Evolutionary conservation across 176 grass and related monocot species (phyloP).

Genomic region (Musa acuminata): DNA sequence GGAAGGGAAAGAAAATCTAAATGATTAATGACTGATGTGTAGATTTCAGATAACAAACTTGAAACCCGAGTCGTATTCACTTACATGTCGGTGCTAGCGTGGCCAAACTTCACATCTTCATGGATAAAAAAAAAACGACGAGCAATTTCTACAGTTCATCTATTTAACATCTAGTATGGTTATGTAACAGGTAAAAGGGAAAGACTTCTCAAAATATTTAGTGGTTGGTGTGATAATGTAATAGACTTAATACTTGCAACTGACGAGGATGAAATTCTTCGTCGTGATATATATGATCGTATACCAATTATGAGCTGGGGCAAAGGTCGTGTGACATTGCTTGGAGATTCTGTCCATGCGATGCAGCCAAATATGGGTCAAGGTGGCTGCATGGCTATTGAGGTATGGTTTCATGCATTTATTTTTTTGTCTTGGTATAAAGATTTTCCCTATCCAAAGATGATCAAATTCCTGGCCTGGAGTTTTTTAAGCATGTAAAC

Average conservation of each 20-base stretch:
- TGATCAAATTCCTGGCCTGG: too few relatives aligned
- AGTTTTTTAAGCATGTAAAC: too few relatives aligned
- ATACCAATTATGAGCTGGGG: conserved; percentile 71
- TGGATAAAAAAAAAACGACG: neutral
- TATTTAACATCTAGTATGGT: conserved; percentile 17
- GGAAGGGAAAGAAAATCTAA: too few relatives aligned
- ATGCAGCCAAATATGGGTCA: conserved; percentile 99
- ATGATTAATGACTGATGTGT: too few relatives aligned
- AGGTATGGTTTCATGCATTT: conserved; percentile 35
- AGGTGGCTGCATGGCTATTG: conserved; percentile 99
- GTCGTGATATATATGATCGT: conserved; percentile 87
- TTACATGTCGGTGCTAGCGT: neutral
- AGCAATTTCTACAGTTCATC: neutral
- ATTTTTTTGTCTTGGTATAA: neutral
- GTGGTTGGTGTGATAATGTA: conserved; percentile 91
- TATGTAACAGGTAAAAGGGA: conserved; percentile 58
- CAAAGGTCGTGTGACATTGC: conserved; percentile 90
- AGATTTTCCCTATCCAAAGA: too few relatives aligned
- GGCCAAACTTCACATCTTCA: neutral
- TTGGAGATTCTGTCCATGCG: conserved; percentile 95
- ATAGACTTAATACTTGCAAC: conserved; percentile 79
- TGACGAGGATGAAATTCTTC: conserved; percentile 74
- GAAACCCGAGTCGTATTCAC: too few relatives aligned
- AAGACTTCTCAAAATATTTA: conserved; percentile 68
- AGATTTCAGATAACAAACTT: too few relatives aligned